phyloP scores from a whole-genome alignment of 768 basidiomycete genomes.

The Tubosaeta brunneosetosa region DNA sequence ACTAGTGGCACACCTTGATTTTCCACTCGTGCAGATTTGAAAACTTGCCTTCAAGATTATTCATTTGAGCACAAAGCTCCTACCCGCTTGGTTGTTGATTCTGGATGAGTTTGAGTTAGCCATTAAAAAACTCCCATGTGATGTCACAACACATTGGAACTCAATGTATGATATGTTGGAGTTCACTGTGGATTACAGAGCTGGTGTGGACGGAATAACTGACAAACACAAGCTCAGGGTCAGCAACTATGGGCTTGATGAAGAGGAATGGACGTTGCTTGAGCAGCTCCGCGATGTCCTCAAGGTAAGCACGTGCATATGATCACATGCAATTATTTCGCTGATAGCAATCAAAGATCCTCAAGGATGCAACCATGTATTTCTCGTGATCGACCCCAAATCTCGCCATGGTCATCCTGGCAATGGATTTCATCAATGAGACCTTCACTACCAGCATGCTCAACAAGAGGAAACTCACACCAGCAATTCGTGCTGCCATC shows the following conservation, averaged over 20 bases:
- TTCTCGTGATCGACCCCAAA: neutral
- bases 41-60: slow-evolving; percentile 22
- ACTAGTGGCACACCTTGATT: neutral
- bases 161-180: slow-evolving; percentile 22
- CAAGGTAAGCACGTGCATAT: too few species aligned
- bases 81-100: slow-evolving; percentile 16
- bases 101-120: neutral
- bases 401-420: neutral
- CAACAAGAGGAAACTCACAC: neutral
- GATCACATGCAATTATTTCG: too few species aligned
- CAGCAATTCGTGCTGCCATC: neutral
- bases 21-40: neutral
- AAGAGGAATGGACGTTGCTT: slow-evolving; percentile 32
- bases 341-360: neutral
- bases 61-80: slow-evolving; percentile 16
- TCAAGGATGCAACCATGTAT: neutral
- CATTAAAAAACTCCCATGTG: neutral
- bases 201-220: slow-evolving; percentile 20
- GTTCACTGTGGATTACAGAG: slow-evolving; percentile 16
- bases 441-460: neutral
- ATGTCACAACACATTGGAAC: too few species aligned
- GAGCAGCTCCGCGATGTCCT: too few species aligned
- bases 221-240: slow-evolving; percentile 11
- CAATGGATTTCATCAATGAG: neutral
- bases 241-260: slow-evolving; percentile 21